A percentile compares a stretch with the other conserved stretches of the same genome.
phyloP scores from a whole-genome alignment of 345 rosid genomes.

The Eucalyptus viminalis region DNA sequence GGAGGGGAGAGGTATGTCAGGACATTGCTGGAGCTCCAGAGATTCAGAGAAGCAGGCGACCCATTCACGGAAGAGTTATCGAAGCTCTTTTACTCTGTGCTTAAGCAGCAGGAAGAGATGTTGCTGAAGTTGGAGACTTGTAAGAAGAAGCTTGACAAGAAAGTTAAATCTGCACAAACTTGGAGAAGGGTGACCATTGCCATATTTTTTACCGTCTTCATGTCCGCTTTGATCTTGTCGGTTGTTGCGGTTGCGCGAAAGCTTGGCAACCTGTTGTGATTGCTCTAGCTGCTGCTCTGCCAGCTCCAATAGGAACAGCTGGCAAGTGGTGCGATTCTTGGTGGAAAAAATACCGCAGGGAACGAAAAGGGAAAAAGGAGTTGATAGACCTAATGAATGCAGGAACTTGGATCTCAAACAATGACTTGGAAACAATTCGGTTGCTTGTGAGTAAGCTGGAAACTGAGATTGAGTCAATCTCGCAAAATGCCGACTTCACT shows the following conservation, averaged over 20 bases:
- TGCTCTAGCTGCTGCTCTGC: slow-evolving; percentile 51
- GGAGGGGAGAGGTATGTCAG: slow-evolving; percentile 27
- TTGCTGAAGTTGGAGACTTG: slow-evolving; percentile 19
- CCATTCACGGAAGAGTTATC: slow-evolving; percentile 67
- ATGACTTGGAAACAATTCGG: slow-evolving; percentile 48
- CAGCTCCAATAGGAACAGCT: slow-evolving; percentile 47
- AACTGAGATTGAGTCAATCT: slow-evolving; percentile 33
- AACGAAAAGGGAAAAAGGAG: slow-evolving; percentile 28
- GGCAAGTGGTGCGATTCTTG: slow-evolving; percentile 67
- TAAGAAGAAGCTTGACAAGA: slow-evolving; percentile 60
- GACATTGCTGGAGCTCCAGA: slow-evolving; percentile 52
- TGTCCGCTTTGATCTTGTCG: slow-evolving; percentile 56
- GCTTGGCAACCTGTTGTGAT: slow-evolving; percentile 55
- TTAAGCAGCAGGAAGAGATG: slow-evolving; percentile 32
- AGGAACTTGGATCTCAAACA: slow-evolving; percentile 24
- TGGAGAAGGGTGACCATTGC: slow-evolving; percentile 74
- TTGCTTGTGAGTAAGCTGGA: slow-evolving; percentile 34
- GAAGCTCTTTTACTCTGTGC: slow-evolving; percentile 16
- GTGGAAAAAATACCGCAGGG: slow-evolving; percentile 46
- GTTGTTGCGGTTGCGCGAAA: slow-evolving; percentile 83
- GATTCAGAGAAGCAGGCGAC: slow-evolving; percentile 48
- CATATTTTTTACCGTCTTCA: slow-evolving; percentile 52
- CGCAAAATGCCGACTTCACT: slow-evolving; percentile 38
- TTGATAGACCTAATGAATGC: slow-evolving; percentile 19
- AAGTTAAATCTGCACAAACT: slow-evolving; percentile 26